Evolutionary conservation across 192 early-diverging fungal species (phyloP).

Genomic region (Lunasporangiospora selenospora): DNA sequence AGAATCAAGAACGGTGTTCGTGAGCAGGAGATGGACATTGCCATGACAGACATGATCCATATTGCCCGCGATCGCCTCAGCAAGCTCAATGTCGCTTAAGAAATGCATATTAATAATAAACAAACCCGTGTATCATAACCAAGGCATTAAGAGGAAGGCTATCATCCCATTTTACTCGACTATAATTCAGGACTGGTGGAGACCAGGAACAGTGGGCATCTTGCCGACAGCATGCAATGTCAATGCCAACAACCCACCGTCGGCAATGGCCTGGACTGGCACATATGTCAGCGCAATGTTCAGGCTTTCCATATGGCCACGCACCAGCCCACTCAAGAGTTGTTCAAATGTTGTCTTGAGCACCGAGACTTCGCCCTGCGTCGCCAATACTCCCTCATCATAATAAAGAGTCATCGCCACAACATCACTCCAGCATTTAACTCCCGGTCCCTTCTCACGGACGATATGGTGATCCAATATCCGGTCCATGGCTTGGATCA

Average conservation of each 20-base stretch:
- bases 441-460: conserved; percentile 14
- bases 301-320: not conserved
- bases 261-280: conserved; percentile 35
- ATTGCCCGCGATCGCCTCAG: conserved; percentile 83
- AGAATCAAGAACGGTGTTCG: conserved; percentile 66
- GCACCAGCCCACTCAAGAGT: too few relatives aligned
- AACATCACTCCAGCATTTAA: conserved; percentile 30
- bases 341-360: conserved; percentile 5
- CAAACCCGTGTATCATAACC: too few relatives aligned
- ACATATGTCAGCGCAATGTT: conserved; percentile 32
- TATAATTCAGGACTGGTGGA: too few relatives aligned
- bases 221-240: conserved; percentile 29
- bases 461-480: conserved; percentile 3
- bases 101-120: not conserved
- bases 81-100: conserved; percentile 58
- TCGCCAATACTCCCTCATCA: conserved; percentile 10
- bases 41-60: conserved; percentile 77
- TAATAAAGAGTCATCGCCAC: conserved; percentile 33
- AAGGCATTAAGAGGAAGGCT: too few relatives aligned
- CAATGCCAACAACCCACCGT: conserved; percentile 17
- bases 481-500: conserved; percentile 27
- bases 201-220: conserved; percentile 21
- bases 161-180: too few relatives aligned
- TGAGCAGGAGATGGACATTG: conserved; percentile 71
- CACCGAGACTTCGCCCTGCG: not conserved